Evolutionary conservation across 805 yeast species (phyloP).

Genomic region (Ogataea neopini): DNA sequence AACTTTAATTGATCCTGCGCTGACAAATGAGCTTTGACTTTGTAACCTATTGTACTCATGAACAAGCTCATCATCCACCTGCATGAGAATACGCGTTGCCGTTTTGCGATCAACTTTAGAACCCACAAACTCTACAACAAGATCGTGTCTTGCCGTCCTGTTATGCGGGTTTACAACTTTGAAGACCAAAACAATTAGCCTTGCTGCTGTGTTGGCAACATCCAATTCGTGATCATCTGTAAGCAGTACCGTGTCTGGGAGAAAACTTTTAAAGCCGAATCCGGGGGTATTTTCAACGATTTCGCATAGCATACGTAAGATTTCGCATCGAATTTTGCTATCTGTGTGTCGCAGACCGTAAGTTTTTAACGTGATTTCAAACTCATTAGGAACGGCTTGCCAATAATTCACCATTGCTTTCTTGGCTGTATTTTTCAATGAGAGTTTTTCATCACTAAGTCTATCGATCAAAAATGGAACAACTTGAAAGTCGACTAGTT

Average conservation of each 20-base stretch:
- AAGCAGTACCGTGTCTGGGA: conserved; percentile 27
- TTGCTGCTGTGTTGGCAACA: conserved; percentile 22
- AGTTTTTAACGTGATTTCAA: conserved; percentile 46
- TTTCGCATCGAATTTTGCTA: conserved; percentile 41
- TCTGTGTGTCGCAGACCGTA: conserved; percentile 44
- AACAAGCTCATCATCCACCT: conserved; percentile 33
- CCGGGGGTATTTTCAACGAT: conserved; percentile 39
- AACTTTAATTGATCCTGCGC: conserved; percentile 32
- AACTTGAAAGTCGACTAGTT: conserved; percentile 43
- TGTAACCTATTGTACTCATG: conserved; percentile 17
- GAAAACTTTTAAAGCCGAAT: conserved; percentile 35
- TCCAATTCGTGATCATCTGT: conserved; percentile 20
- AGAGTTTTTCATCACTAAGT: conserved; percentile 42
- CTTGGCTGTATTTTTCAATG: conserved; percentile 45
- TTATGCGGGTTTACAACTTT: conserved; percentile 31
- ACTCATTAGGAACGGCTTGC: conserved; percentile 50
- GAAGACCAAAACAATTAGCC: conserved; percentile 40
- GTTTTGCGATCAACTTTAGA: conserved; percentile 34
- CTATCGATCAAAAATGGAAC: conserved; percentile 53
- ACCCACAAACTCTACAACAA: conserved; percentile 41
- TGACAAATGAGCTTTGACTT: conserved; percentile 27
- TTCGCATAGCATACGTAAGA: conserved; percentile 46
- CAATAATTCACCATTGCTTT: conserved; percentile 56
- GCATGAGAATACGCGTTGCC: conserved; percentile 28
- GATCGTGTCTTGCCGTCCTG: conserved; percentile 45